Conservation (phyloP, 2,329 filamentous ascomycete species). For the Mycosphaerelloides madeirae region DNA sequence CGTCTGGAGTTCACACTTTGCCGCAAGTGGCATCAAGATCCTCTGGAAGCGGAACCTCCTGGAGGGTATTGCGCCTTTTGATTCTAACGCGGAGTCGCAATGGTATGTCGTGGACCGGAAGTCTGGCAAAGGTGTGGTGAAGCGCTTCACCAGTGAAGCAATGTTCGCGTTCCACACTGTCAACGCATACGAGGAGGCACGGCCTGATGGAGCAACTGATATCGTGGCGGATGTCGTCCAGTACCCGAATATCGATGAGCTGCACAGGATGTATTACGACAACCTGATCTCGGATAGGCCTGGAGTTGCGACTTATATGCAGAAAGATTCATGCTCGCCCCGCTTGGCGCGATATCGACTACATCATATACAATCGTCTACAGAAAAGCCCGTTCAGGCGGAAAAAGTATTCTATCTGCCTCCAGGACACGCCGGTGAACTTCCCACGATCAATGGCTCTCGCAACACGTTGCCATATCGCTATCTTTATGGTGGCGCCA, state of each 20-base stretch:
- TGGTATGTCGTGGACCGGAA: slow-evolving; percentile 74
- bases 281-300: slow-evolving; percentile 54
- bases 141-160: slow-evolving; percentile 61
- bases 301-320: too few species aligned
- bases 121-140: slow-evolving; percentile 59
- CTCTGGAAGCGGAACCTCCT: slow-evolving; percentile 63
- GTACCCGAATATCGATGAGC: slow-evolving; percentile 61
- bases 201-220: slow-evolving; percentile 40
- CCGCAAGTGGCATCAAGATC: slow-evolving; percentile 54
- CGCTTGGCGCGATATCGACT: not conserved
- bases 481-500: slow-evolving; percentile 57
- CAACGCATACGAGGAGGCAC: slow-evolving; percentile 66
- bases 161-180: slow-evolving; percentile 77
- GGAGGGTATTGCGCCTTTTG: slow-evolving; percentile 62
- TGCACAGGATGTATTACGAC: slow-evolving; percentile 66
- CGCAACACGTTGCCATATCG: slow-evolving; percentile 52
- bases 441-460: slow-evolving; percentile 61
- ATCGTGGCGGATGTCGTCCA: slow-evolving; percentile 62
- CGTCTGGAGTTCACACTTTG: slow-evolving; percentile 62
- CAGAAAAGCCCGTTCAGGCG: not conserved
- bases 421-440: slow-evolving; percentile 44
- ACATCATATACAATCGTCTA: not conserved
- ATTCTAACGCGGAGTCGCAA: slow-evolving; percentile 51
- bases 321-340: too few species aligned
- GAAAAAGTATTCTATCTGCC: not conserved